Conservation (phyloP, 192 early-diverging fungal genomes). For the Gaertneriomyces semiglobifer region DNA sequence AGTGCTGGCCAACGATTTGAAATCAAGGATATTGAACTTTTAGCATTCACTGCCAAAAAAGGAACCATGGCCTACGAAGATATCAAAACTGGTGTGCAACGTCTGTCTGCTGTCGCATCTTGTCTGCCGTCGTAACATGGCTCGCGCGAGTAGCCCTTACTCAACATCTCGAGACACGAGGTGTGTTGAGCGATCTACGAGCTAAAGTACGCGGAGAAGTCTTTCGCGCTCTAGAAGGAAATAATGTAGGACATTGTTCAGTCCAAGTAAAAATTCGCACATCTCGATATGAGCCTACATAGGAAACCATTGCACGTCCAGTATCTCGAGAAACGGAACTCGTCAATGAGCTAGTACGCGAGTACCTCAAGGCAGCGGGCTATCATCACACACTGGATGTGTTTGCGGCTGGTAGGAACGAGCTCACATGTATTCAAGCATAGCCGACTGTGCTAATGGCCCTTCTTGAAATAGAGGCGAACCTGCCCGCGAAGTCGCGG, state of each 20-base stretch:
- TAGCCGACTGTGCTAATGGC: neutral
- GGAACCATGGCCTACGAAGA: too few relatives aligned
- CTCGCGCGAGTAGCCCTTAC: slow-evolving; percentile 24
- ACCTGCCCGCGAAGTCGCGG: slow-evolving; percentile 6
- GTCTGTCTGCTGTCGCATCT: too few relatives aligned
- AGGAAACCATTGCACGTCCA: slow-evolving; percentile 7
- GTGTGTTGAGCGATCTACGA: slow-evolving; percentile 34
- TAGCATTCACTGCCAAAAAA: too few relatives aligned
- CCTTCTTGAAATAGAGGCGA: slow-evolving; percentile 9
- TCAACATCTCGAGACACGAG: slow-evolving; percentile 31
- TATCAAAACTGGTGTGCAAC: too few relatives aligned
- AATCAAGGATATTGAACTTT: too few relatives aligned
- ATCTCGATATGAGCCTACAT: slow-evolving; percentile 4
- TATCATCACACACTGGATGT: slow-evolving; percentile 40
- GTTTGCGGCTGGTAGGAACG: slow-evolving; percentile 34
- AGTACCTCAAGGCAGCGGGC: slow-evolving; percentile 42
- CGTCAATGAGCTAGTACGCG: slow-evolving; percentile 43
- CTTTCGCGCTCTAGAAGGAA: slow-evolving; percentile 33
- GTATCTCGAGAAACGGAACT: slow-evolving; percentile 33
- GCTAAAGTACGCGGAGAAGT: slow-evolving; percentile 41
- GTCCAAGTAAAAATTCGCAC: neutral
- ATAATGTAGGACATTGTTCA: slow-evolving; percentile 19
- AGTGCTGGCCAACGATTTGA: too few relatives aligned
- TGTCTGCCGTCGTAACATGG: too few relatives aligned
- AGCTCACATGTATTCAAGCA: neutral